These are phyloP conservation scores for Xylariomycetidae sp. DNA, from an alignment of 2,329 filamentous ascomycete species.

Conservation along the genomic window DNA sequence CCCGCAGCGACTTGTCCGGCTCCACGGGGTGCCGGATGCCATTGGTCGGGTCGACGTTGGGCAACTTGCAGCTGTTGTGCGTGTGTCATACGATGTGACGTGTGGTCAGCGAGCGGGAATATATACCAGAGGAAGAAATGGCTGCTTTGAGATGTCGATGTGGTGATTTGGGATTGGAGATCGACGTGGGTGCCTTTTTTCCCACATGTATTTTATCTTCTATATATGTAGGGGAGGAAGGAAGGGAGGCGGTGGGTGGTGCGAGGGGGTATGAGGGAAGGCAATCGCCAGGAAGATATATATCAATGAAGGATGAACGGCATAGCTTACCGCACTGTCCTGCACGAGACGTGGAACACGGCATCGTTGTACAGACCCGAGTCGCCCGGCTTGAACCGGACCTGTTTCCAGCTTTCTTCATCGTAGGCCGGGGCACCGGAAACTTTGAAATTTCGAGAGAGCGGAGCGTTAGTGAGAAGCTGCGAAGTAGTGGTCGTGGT, in stretches of 20 bases:
- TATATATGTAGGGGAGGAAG: no score
- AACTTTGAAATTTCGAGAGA: conserved; percentile 34
- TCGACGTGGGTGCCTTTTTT: no score
- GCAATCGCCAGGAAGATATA: no score
- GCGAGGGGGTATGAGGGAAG: not conserved
- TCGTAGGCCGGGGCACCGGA: conserved; percentile 60
- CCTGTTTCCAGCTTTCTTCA: conserved; percentile 65
- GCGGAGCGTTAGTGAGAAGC: conserved; percentile 7
- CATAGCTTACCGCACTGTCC: conserved; percentile 55
- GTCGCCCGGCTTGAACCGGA: conserved; percentile 46
- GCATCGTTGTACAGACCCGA: conserved; percentile 41
- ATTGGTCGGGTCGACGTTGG: conserved; percentile 62
- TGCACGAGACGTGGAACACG: conserved; percentile 54
- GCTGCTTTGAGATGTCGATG: no score
- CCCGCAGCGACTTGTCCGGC: conserved; percentile 54
- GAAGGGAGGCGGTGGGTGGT: not conserved
- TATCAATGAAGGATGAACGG: no score
- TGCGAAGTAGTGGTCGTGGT: no score
- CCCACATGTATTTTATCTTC: no score
- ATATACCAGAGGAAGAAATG: no score
- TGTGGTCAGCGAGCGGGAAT: no score
- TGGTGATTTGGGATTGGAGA: no score
- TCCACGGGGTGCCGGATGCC: conserved; percentile 52
- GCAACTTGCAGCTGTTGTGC: conserved; percentile 55
- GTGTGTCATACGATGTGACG: conserved; percentile 1